Base-by-base conservation (phyloP, 768 basidiomycete genomes). In the Mycena belliarum region DNA sequence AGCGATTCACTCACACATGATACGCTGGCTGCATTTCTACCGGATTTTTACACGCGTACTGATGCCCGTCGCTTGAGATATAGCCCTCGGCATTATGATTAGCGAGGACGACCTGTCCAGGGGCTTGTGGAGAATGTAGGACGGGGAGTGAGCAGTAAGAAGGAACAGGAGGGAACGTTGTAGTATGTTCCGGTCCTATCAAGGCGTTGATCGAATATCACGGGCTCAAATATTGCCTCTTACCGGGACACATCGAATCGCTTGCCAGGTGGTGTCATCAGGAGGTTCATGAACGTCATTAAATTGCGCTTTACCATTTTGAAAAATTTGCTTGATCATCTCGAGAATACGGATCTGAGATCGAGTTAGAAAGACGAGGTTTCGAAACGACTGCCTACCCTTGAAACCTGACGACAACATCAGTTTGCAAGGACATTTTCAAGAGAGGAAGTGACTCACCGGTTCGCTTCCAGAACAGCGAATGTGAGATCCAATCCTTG, bases 401-500 rank as follows among this genome's bases (percentile, higher is more conserved):
- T 79, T 83, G 72, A 86, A 86, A 11, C 81, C 84, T 84, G 46
- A 14, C 41, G 38, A 38, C 5, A 57, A 49, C 29, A 44, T 56
- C n/a, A 28, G 26, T 11, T 29, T 3, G 18, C n/a, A 18, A 25
- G 20, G 47, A 15, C 0, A 41, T 4, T 10, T 20, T n/a, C 26
- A n/a, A 3, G 6, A 41, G 28, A n/a, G 9, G 8, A 40, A 20
- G 24, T 28, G 32, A 24, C 11, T n/a, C 20, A 63, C 35, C 48
- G 5, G 21, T 52, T 21, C 85, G 76, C 56, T 77, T 76, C 85
- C 85, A 87, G 61, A 76, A 79, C 24, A 87, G 60, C 21, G 65
- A 69, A 56, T 87, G 85, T 8, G 80, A 79, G 29, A 87, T 68
- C 60, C 70, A 73, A 55, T 87, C 85, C 58, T 87, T 87, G 1